Base-by-base conservation (phyloP, 441 rosid genomes). In the Bruguiera hainesii region DNA sequence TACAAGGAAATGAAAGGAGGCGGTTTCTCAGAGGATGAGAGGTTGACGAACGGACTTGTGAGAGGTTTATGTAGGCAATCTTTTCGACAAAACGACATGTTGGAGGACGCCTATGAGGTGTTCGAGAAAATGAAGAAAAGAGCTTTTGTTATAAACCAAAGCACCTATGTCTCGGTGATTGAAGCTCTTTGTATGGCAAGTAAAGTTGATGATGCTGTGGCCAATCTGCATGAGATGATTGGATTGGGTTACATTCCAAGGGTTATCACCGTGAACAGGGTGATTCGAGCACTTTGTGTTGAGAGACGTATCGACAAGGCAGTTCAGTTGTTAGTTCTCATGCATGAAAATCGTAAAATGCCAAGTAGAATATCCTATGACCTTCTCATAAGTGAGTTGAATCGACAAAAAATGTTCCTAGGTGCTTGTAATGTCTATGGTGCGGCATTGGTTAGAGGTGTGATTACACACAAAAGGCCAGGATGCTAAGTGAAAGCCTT, bases 391-490 rank as follows among this genome's bases (percentile, higher is more conserved):
- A 67, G 63, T 20, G 84, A 81, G 77, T 64, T 86, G 29, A 84
- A 81, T 64, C 67, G 68, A 56, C 82, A 75, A 58, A 76, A 75
- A 39, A 58, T 52, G 71, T 65, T 61, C 35, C 4, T 61, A 29
- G 71, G 59, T n/a, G 87, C 89, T 3, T 29, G 75, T 60, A 72
- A 57, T 60, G 79, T 85, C n/a, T 85, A 82, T 56, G 84, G 85
- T 30, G 80, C 78, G 20, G 89, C 93, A 16, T 20, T 88, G 65
- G 84, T 84, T 73, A 83, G 70, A 67, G 90, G 90, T 2, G 59
- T 82, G 8, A 25, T 73, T 64, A 81, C 84, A 1, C 72, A 64
- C 20, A 69, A 59, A 59, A 75, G 59, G 51, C 87, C 87, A 1
- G 60, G 13, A 11, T 46, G 60, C 39, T 49, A 19, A 11, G 50